These are phyloP conservation scores for Themeda triandra DNA, from an alignment of 176 grass and related monocot genomes.

Conservation along the genomic window DNA sequence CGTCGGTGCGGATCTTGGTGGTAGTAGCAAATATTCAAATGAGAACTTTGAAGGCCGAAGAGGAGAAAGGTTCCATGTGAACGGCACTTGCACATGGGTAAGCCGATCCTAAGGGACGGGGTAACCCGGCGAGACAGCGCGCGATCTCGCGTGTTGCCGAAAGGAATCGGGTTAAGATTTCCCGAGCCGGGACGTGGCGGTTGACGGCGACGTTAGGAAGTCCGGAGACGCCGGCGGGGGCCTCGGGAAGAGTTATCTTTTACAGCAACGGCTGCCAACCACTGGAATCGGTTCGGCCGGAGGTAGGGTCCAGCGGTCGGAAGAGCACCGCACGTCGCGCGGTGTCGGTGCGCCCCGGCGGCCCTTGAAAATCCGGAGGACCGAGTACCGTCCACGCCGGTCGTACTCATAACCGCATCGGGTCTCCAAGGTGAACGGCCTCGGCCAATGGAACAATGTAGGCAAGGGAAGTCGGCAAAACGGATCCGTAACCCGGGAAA, in stretches of 20 bases:
- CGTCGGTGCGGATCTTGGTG: slow-evolving; percentile 64
- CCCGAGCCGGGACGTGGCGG: slow-evolving; percentile 62
- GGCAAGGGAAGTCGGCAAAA: slow-evolving; percentile 82
- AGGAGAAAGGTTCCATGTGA: slow-evolving; percentile 92
- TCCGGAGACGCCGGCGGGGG: slow-evolving; percentile 49
- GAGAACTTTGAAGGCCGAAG: slow-evolving; percentile 85
- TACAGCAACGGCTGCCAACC: too few relatives aligned
- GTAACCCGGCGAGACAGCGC: slow-evolving; percentile 21
- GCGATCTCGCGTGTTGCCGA: too few relatives aligned
- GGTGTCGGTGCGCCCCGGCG: slow-evolving; percentile 57
- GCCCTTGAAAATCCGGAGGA: slow-evolving; percentile 71
- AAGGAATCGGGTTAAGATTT: slow-evolving; percentile 68
- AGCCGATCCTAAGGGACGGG: slow-evolving; percentile 32
- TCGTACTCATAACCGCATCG: too few relatives aligned
- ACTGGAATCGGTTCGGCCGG: slow-evolving; percentile 62
- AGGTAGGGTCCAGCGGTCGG: slow-evolving; percentile 67
- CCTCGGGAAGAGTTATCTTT: slow-evolving; percentile 76
- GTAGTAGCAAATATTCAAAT: slow-evolving; percentile 71
- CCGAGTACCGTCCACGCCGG: slow-evolving; percentile 48
- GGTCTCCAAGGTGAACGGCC: too few relatives aligned
- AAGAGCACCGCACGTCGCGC: slow-evolving; percentile 71
- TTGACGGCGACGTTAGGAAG: slow-evolving; percentile 60
- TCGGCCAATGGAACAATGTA: slow-evolving; percentile 65
- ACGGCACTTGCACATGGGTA: slow-evolving; percentile 78
- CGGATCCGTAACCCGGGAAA: slow-evolving; percentile 76